Conservation (phyloP, 257 asterid genomes). For the Solanum gandarillasii region DNA sequence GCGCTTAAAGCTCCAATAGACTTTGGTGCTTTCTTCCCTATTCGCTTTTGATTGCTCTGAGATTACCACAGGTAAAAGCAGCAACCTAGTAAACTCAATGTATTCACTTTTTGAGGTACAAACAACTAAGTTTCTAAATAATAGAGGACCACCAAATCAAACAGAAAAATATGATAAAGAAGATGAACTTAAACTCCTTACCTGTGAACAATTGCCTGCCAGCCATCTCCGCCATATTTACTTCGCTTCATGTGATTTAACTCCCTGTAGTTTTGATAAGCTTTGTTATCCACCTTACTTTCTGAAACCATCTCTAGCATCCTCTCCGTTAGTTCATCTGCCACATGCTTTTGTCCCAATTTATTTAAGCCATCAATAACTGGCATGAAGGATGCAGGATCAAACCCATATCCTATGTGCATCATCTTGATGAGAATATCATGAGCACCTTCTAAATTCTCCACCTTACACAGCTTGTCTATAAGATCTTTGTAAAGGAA, state of each 20-base stretch:
- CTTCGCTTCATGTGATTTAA: conserved; percentile 20
- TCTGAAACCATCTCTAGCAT: conserved; percentile 62
- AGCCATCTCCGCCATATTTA: conserved; percentile 32
- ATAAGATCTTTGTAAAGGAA: conserved; percentile 61
- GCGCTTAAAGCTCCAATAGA: neutral
- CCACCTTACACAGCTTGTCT: conserved; percentile 41
- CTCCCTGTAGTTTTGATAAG: conserved; percentile 12
- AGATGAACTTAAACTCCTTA: conserved; percentile 14
- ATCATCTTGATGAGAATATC: conserved; percentile 57
- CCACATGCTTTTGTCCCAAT: conserved; percentile 56
- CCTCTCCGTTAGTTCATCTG: conserved; percentile 56
- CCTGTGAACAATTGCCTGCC: conserved; percentile 72
- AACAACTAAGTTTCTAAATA: neutral
- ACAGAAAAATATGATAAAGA: neutral
- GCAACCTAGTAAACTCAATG: neutral
- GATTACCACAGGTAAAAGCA: neutral
- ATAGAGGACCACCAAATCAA: neutral
- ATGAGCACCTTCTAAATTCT: conserved; percentile 40
- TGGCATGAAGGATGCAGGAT: conserved; percentile 78
- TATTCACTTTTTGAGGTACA: neutral
- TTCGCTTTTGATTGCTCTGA: neutral
- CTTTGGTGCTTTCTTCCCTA: neutral
- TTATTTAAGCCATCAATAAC: conserved; percentile 59
- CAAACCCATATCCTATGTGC: conserved; percentile 52
- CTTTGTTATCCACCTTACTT: conserved; percentile 30